Conservation (phyloP, 202 grass and related monocot species). For the Eragrostis tef region DNA sequence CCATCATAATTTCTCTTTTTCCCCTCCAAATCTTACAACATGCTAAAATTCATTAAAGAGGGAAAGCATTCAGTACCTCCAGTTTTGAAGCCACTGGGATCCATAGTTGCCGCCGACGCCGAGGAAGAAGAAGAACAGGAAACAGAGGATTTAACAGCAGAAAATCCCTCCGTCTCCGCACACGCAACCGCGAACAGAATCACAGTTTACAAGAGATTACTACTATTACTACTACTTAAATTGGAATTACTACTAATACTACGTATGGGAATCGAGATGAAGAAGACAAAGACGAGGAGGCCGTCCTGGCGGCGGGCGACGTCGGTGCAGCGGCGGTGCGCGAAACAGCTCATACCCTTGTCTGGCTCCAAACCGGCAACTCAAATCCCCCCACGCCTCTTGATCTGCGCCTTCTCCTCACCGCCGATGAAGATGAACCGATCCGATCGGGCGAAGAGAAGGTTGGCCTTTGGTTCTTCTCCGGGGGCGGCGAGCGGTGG, state of each 20-base stretch:
- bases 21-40: not conserved
- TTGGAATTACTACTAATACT: constrained; percentile 35
- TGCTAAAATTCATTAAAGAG: not conserved
- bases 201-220: constrained; percentile 44
- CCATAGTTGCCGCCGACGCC: constrained; percentile 32
- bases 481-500: not conserved
- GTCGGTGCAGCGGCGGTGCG: constrained; percentile 69
- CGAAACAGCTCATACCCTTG: constrained; percentile 86
- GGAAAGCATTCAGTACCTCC: constrained; percentile 41
- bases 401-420: not conserved
- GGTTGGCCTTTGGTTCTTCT: not conserved
- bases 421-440: not conserved
- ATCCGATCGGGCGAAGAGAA: not conserved
- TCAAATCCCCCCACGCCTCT: not conserved
- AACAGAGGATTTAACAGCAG: not conserved
- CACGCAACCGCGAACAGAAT: constrained; percentile 1
- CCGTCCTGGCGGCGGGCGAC: constrained; percentile 84
- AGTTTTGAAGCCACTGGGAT: constrained; percentile 57
- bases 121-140: not conserved
- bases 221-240: constrained; percentile 43
- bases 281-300: constrained; percentile 92
- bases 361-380: constrained; percentile 65
- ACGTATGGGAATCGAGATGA: constrained; percentile 92
- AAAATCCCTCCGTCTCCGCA: constrained; percentile 9
- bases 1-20: no score